These are phyloP conservation scores for Miscanthus lutarioriparius DNA, from an alignment of 176 grass and related monocot genomes.

Conservation along the genomic window DNA sequence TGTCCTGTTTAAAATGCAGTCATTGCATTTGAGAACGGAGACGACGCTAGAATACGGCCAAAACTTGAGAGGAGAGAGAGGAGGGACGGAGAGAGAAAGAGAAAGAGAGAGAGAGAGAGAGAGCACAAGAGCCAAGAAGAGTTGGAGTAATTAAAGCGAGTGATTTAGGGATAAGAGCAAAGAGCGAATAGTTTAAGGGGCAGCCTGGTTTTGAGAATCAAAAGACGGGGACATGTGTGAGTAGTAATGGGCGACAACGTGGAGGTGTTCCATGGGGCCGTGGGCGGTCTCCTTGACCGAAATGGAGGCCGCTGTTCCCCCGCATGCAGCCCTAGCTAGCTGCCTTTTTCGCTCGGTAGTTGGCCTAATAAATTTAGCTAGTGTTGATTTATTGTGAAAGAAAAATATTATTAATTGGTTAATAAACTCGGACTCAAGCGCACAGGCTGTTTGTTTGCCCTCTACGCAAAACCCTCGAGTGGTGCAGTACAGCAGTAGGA, in stretches of 20 bases:
- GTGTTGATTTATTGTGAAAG: too few relatives aligned
- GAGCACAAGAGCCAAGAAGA: conserved; percentile 55
- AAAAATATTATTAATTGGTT: too few relatives aligned
- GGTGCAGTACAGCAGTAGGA: neutral
- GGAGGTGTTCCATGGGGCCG: conserved; percentile 50
- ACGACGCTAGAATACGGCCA: conserved; percentile 36
- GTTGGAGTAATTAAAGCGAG: conserved; percentile 51
- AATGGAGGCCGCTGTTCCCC: conserved; percentile 46
- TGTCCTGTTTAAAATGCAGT: conserved; percentile 18
- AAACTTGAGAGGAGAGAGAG: conserved; percentile 7
- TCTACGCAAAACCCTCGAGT: conserved; percentile 36
- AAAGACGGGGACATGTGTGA: conserved; percentile 12
- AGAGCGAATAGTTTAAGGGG: conserved; percentile 42
- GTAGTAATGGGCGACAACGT: conserved; percentile 61
- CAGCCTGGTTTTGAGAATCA: conserved; percentile 37
- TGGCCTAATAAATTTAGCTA: too few relatives aligned
- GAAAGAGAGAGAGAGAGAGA: conserved; percentile 3
- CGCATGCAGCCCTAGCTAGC: conserved; percentile 46
- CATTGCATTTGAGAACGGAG: conserved; percentile 32
- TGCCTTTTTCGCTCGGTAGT: too few relatives aligned
- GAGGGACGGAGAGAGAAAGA: neutral
- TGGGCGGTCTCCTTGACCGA: conserved; percentile 70
- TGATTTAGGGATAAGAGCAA: conserved; percentile 50
- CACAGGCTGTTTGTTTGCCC: too few relatives aligned
- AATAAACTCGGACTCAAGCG: too few relatives aligned